These are phyloP conservation scores for Fusarium avenaceum DNA, from an alignment of 2,329 filamentous ascomycete species.

Conservation along the genomic window DNA sequence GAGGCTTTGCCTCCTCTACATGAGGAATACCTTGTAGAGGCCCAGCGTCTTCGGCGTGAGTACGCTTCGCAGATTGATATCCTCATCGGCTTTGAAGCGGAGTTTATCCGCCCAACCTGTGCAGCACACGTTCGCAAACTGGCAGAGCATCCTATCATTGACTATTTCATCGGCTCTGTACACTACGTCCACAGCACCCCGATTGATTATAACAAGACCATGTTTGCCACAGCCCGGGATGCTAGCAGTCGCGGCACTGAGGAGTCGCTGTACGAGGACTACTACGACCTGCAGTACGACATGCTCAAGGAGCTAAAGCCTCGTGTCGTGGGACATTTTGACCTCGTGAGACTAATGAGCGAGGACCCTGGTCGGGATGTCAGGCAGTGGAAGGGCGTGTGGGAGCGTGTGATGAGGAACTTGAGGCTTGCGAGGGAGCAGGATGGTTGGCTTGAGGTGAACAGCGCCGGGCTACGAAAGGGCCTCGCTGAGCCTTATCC, in stretches of 20 bases:
- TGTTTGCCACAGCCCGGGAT: constrained; percentile 69
- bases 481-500: constrained; percentile 94
- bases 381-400: constrained; percentile 72
- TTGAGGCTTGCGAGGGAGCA: constrained; percentile 77
- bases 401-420: constrained; percentile 81
- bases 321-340: constrained; percentile 91
- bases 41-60: constrained; percentile 75
- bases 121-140: constrained; percentile 71
- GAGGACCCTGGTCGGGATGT: constrained; percentile 75
- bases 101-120: constrained; percentile 85
- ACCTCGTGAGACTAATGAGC: constrained; percentile 87
- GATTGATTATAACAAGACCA: constrained; percentile 84
- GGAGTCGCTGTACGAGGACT: constrained; percentile 81
- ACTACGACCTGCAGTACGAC: constrained; percentile 87
- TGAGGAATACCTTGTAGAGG: constrained; percentile 81
- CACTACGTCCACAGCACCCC: constrained; percentile 90
- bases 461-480: constrained; percentile 88
- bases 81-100: constrained; percentile 90
- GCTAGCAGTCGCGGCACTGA: constrained; percentile 65
- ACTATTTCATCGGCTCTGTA: constrained; percentile 93
- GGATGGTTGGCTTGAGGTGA: constrained; percentile 89
- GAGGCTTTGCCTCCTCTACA: constrained; percentile 68
- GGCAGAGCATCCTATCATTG: constrained; percentile 71
- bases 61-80: constrained; percentile 82
- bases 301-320: constrained; percentile 83